Base-by-base conservation (phyloP, 495 filamentous ascomycete species). In the Xylaria venustula region DNA sequence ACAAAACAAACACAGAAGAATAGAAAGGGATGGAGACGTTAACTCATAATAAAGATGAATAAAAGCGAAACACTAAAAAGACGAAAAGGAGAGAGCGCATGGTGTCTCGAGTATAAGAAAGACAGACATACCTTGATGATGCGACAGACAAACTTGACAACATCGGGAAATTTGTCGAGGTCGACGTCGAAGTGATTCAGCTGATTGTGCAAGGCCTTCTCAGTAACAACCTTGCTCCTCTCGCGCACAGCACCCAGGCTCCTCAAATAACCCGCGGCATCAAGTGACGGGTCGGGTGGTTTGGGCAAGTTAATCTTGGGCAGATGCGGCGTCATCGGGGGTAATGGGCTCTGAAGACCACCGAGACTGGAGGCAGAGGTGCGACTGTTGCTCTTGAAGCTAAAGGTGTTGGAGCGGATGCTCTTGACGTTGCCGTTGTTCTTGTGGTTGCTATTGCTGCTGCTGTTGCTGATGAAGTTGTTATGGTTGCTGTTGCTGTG, bases 161-260 rank as follows among this genome's bases (percentile, higher is more conserved):
- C 93, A 58, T 93, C 91, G 32, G 81, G 72, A 69, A 97, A 96
- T 73, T 95, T 96, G 75, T 73, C 74, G 82, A 93, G 85, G 69
- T 98, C 93, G 11, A 98, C 93, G 57, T 89, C 87, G 71, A 98
- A 98, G 75, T 98, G 94, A 60, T 83, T 84, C 55, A 98, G 81
- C 60, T 89, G 78, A 63, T 97, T 91, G 53, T 77, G 77, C 72
- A 88, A 84, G 2, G 94, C 94, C 73, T 89, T 91, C 57, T 88
- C 80, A 52, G 89, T 80, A 36, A 98, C 81, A 55, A 92, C 71
- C 60, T 75, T 82, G 67, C 82, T 88, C 57, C 93, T 80, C 67
- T 97, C 90, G 30, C 95, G 83, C 9, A 98, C 92, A 20, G 94
- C 86, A 69, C 90, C 86, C 65, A 98, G 86, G 75, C 93, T 98